A percentile compares a stretch with the other conserved stretches of the same genome.
phyloP scores from a whole-genome alignment of 2,329 filamentous ascomycete genomes.

The Claviceps africana region DNA sequence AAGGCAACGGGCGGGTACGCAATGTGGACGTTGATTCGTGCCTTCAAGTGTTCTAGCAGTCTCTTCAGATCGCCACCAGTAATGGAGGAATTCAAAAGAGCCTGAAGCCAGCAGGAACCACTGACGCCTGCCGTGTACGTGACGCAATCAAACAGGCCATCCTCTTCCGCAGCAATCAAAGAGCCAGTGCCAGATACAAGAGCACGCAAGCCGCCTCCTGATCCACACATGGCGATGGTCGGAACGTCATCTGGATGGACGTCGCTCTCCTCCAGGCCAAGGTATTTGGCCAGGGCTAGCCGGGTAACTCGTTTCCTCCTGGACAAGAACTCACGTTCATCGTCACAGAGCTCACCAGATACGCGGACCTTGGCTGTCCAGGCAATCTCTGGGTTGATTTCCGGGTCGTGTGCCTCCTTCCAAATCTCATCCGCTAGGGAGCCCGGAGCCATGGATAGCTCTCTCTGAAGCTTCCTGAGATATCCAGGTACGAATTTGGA shows the following conservation, averaged over 20 bases:
- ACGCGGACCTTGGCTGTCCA: conserved; percentile 73
- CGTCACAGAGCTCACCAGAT: conserved; percentile 64
- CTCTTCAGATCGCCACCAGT: conserved; percentile 50
- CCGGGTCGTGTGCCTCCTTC: conserved; percentile 74
- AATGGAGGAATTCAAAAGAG: conserved; percentile 65
- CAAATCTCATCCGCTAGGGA: conserved; percentile 89
- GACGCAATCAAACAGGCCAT: conserved; percentile 81
- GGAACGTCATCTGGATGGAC: conserved; percentile 91
- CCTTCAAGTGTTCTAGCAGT: conserved; percentile 75
- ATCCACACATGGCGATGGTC: conserved; percentile 85
- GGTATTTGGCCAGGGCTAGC: conserved; percentile 66
- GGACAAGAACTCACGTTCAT: conserved; percentile 63
- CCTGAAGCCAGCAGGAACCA: conserved; percentile 89
- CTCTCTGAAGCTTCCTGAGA: conserved; percentile 69
- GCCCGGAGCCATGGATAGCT: conserved; percentile 75
- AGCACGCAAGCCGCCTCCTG: conserved; percentile 78
- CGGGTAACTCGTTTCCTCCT: conserved; percentile 55
- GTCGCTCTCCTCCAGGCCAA: conserved; percentile 61
- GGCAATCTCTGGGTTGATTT: conserved; percentile 73
- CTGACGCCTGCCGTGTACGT: conserved; percentile 95
- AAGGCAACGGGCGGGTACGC: conserved; percentile 82
- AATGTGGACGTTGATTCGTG: conserved; percentile 73
- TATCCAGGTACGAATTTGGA: conserved; percentile 61
- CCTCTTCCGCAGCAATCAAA: conserved; percentile 68
- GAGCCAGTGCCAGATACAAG: conserved; percentile 85